These are phyloP conservation scores for Citrus sp. DNA, from an alignment of 345 rosid species.

Conservation along the genomic window DNA sequence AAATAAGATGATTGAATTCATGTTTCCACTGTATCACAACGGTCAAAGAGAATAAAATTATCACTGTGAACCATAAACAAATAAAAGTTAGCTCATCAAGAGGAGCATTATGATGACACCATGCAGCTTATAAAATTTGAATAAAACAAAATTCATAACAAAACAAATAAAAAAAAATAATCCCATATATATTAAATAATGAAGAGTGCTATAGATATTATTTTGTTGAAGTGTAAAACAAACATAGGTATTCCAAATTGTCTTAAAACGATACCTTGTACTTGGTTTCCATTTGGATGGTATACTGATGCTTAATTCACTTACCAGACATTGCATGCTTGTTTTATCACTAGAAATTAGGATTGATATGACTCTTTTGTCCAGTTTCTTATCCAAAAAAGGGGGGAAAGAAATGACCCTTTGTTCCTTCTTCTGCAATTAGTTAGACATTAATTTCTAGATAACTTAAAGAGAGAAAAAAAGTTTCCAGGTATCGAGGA, in stretches of 20 bases:
- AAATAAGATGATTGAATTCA: not conserved
- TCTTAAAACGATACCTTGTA: not conserved
- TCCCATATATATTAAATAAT: not conserved
- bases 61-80: not conserved
- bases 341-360: too few relatives aligned
- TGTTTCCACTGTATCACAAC: not conserved
- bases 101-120: not conserved
- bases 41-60: not conserved
- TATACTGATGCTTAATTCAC: too few relatives aligned
- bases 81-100: not conserved
- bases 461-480: not conserved
- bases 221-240: not conserved
- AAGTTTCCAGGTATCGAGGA: not conserved
- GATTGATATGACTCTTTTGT: too few relatives aligned
- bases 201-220: not conserved
- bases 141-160: not conserved
- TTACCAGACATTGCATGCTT: too few relatives aligned
- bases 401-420: too few relatives aligned
- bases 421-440: not conserved
- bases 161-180: too few relatives aligned
- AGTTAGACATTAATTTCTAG: not conserved
- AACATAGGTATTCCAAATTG: not conserved
- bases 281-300: not conserved
- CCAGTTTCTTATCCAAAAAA: too few relatives aligned
- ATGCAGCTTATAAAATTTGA: not conserved